phyloP scores from a whole-genome alignment of 345 rosid genomes.

The Brassica incana region DNA sequence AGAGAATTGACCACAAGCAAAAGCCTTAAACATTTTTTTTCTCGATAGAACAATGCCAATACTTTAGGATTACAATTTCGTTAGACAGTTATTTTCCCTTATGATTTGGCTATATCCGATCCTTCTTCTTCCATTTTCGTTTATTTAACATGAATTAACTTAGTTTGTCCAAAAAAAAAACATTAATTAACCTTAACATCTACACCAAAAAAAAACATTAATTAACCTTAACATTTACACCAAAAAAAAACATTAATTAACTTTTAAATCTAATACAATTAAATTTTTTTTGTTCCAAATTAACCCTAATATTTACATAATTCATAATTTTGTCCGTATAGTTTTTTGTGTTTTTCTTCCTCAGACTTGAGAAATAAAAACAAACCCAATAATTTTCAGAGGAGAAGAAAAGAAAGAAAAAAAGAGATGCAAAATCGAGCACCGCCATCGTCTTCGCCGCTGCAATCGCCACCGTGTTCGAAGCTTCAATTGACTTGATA shows the following conservation, averaged over 20 bases:
- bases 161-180: no score
- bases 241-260: background rate
- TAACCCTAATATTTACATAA: background rate
- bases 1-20: no score
- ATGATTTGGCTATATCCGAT: no score
- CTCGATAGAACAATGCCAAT: no score
- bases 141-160: no score
- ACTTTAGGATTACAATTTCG: no score
- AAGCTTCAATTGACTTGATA: conserved; percentile 23
- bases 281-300: background rate
- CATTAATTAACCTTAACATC: no score
- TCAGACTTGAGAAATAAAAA: background rate
- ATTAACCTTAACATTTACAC: no score
- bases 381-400: background rate
- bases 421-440: conserved; percentile 31
- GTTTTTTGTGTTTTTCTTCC: background rate
- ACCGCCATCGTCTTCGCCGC: conserved; percentile 35
- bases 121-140: no score
- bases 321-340: background rate
- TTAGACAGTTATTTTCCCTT: no score
- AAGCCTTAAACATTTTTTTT: no score
- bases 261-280: background rate
- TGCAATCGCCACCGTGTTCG: conserved; percentile 23
- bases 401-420: background rate
- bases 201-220: no score